Conservation (phyloP, 2,329 filamentous ascomycete genomes). For the Tothia fuscella region DNA sequence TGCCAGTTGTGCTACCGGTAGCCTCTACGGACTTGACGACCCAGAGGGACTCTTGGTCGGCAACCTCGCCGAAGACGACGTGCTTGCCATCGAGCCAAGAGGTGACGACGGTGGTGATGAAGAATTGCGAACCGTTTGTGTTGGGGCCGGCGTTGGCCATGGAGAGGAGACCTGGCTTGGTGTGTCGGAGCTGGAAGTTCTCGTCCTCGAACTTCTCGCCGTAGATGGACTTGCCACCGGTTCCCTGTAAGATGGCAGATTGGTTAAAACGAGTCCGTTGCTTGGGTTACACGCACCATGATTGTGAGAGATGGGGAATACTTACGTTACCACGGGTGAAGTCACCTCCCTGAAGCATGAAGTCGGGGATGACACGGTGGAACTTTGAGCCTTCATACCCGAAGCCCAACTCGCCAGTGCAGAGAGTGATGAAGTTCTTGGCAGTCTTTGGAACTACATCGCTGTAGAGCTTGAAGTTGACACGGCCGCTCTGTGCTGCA, state of each 20-base stretch:
- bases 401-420: conserved; percentile 82
- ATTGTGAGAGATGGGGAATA: conserved; percentile 14
- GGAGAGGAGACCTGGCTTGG: conserved; percentile 65
- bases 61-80: conserved; percentile 42
- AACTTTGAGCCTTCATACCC: conserved; percentile 95
- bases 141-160: conserved; percentile 95
- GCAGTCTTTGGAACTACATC: conserved; percentile 76
- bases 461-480: conserved; percentile 84
- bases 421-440: conserved; percentile 78
- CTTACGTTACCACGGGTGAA: conserved; percentile 86
- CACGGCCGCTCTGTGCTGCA: conserved; percentile 70
- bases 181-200: conserved; percentile 74
- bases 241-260: conserved; percentile 54
- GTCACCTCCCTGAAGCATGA: conserved; percentile 97
- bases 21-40: conserved; percentile 7
- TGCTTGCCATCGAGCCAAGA: conserved; percentile 66
- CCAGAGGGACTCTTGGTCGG: conserved; percentile 7
- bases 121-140: conserved; percentile 60
- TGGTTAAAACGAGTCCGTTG: too few relatives aligned
- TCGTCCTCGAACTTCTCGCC: conserved; percentile 89
- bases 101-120: conserved; percentile 57
- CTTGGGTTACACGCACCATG: not conserved
- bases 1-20: conserved; percentile 9
- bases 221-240: conserved; percentile 88
- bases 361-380: conserved; percentile 86